Conservation (phyloP, 164 flowering plant genomes). For the Dillenia turbinata region DNA sequence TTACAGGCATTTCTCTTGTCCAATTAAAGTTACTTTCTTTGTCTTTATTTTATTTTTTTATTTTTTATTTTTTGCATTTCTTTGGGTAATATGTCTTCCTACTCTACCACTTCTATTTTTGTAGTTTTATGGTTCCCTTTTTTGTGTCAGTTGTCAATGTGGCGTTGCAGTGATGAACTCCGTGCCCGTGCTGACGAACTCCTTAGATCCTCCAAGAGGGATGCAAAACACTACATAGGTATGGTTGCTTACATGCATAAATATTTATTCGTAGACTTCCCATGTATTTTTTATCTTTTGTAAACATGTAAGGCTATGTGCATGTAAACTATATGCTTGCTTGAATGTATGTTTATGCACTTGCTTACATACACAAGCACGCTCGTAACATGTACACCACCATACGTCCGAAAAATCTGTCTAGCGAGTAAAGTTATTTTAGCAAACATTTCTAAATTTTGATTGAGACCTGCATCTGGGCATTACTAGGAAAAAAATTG, state of each 20-base stretch:
- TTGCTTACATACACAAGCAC: too few relatives aligned
- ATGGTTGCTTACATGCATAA: background rate
- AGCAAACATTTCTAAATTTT: background rate
- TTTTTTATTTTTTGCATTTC: background rate
- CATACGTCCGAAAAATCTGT: too few relatives aligned
- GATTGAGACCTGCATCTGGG: background rate
- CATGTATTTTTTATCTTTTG: background rate
- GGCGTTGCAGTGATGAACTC: constrained; percentile 98
- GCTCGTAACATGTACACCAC: too few relatives aligned
- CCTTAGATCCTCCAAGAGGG: constrained; percentile 44
- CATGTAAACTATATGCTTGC: too few relatives aligned
- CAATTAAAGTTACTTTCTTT: background rate
- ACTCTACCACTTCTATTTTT: too few relatives aligned
- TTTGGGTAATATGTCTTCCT: too few relatives aligned
- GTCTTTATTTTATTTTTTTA: background rate
- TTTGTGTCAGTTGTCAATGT: constrained; percentile 82
- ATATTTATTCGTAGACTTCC: background rate
- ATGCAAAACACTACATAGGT: constrained; percentile 79
- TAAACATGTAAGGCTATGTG: too few relatives aligned
- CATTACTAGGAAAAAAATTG: background rate
- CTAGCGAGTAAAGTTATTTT: background rate
- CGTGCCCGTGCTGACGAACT: constrained; percentile 47
- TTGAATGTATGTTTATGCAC: too few relatives aligned
- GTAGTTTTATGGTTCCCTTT: too few relatives aligned
- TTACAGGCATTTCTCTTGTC: too few relatives aligned